Evolutionary conservation across 305 asterid species (phyloP), one percentile per base, ranked within the genome.

Genomic region (Rubia peregrina): DNA sequence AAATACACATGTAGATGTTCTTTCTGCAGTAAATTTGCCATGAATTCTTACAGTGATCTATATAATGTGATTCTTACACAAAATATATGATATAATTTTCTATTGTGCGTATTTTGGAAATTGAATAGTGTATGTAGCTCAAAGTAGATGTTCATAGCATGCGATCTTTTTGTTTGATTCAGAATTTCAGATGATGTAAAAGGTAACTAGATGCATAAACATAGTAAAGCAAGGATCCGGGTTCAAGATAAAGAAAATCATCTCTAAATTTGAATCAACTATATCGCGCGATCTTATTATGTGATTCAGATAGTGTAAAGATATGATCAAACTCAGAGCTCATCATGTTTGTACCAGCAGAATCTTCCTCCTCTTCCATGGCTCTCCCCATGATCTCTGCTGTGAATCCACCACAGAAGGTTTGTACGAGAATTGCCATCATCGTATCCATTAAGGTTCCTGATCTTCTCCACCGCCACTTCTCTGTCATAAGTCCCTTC

Each of bases 381-480:
- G 10, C 66, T 78, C 49, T 41, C 57, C 22, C 3, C 79, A 69
- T 73, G 80, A 57, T 64, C 88, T 82, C 97, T 79, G 46, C 94
- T 88, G 74, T 85, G 81, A 72, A 86, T 80, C 98, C 98, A 91
- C 98, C 98, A 89, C 64, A 89, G 75, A 40, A 89, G 89, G 83
- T 91, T 91, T 0, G 90, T 74, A 64, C 88, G 79, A 0, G 96
- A 85, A 63, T 88, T 87, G 75, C 98, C 98, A 81, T 89, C 98
- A 64, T 89, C 98, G 14, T 82, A 70, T 4, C 88, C 93, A 1
- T 73, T 81, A 65, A 89, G 78, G 14, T 53, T 77, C 83, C 81
- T 65, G 38, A 88, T 80, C 44, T 81, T 85, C 26, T 42, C 79
- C 9, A 89, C 7, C 12, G 94, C 98, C 0, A 75, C 79, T 53